Conservation (phyloP, 2,329 filamentous ascomycete genomes). For the Fusarium keratoplasticum region DNA sequence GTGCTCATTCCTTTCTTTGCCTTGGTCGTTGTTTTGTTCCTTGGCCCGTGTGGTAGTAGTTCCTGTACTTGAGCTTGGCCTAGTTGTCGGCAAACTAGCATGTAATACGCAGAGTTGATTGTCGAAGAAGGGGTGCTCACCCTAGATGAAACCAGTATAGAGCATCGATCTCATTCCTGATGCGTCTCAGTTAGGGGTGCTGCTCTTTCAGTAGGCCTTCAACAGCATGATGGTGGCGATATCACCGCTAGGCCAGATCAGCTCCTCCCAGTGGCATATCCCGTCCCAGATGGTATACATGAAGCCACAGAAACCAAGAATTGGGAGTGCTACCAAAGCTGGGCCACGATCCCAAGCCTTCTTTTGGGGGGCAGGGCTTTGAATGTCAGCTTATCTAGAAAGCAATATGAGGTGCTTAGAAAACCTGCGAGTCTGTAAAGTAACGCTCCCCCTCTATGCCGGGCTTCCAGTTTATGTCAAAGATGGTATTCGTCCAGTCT, state of each 20-base stretch:
- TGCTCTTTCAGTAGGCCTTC: not conserved
- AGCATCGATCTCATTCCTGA: not conserved
- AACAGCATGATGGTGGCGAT: not conserved
- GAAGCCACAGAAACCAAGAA: not conserved
- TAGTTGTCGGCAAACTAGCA: too few species aligned
- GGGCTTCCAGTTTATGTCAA: not conserved
- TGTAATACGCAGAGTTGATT: too few species aligned
- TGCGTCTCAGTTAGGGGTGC: not conserved
- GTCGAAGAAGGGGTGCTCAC: not conserved
- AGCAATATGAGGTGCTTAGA: not conserved
- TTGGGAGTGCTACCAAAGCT: too few species aligned
- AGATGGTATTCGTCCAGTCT: not conserved
- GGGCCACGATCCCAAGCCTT: not conserved
- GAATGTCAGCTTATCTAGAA: not conserved
- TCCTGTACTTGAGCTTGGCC: not conserved
- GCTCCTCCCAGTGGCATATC: not conserved
- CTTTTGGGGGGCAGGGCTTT: not conserved
- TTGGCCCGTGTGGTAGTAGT: not conserved
- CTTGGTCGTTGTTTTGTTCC: not conserved
- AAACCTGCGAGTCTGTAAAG: not conserved
- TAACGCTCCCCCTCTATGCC: not conserved
- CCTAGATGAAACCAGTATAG: not conserved
- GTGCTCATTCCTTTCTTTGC: not conserved
- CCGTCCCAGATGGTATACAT: not conserved
- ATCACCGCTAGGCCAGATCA: not conserved